A percentile compares a stretch with the other conserved stretches of the same genome.
phyloP scores from a whole-genome alignment of 2,329 filamentous ascomycete species.

The Emergomyces pasteurianus region DNA sequence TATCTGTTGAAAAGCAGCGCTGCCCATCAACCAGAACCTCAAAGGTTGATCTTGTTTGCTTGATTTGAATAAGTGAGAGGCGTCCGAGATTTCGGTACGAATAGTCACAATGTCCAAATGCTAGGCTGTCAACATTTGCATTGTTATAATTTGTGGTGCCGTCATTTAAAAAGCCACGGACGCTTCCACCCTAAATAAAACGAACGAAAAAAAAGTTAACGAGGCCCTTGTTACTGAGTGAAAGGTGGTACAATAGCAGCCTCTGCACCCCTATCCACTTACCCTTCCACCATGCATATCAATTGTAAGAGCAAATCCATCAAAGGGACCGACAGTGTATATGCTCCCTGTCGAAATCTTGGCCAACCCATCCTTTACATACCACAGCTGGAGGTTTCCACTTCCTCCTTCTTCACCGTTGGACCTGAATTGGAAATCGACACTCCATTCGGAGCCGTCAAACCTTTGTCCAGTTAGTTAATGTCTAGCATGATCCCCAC shows the following conservation, averaged over 20 bases:
- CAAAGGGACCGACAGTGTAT: slow-evolving; percentile 74
- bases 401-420: slow-evolving; percentile 73
- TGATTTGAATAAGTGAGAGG: slow-evolving; percentile 67
- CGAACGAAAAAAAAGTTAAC: background rate
- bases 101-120: slow-evolving; percentile 89
- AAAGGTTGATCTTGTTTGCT: slow-evolving; percentile 52
- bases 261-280: slow-evolving; percentile 10
- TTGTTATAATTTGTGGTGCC: slow-evolving; percentile 69
- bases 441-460: slow-evolving; percentile 58
- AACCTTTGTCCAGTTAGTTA: slow-evolving; percentile 19
- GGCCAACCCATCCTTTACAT: slow-evolving; percentile 56
- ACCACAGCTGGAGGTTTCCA: slow-evolving; percentile 92
- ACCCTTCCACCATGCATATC: slow-evolving; percentile 66
- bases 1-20: slow-evolving; percentile 71
- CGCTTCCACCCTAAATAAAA: slow-evolving; percentile 46
- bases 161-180: slow-evolving; percentile 91
- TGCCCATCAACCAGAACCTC: slow-evolving; percentile 69
- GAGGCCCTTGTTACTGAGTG: background rate
- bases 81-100: slow-evolving; percentile 83
- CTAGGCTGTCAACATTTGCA: slow-evolving; percentile 65
- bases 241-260: background rate
- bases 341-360: slow-evolving; percentile 61
- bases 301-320: slow-evolving; percentile 77
- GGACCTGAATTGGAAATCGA: slow-evolving; percentile 77
- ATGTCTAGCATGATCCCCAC: background rate